Evolutionary conservation across 1,284 basidiomycete species (phyloP), one percentile per base, ranked within the genome.

Genomic region (Bondarzewia mesenterica): DNA sequence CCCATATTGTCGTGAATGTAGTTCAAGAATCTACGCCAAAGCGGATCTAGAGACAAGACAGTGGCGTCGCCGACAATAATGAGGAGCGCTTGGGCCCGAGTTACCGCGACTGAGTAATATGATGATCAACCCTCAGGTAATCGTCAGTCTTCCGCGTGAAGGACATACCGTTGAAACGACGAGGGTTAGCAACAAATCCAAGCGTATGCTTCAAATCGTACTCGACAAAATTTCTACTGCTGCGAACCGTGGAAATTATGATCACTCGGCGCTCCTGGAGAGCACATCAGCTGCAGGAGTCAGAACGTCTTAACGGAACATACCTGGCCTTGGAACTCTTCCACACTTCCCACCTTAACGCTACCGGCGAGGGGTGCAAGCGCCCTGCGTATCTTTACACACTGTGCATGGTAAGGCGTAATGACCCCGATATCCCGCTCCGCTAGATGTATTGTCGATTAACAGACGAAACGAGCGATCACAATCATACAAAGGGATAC

Each of bases 301-400:
- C 22, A 7, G 35, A 47, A 40, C n/a, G 35, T 29, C 14, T 18
- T 27, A n/a, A 4, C 14, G 1, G 20, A 26, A 22, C 66, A 32
- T 49, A 78, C 79, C 63, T 81, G 78, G 6, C 80, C 81, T 59
- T 84, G 80, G 61, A 82, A 84, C 50, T 80, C 76, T 59, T 84
- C 80, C 1, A 81, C 78, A 47, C 72, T 78, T 15, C 78, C 80
- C n/a, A 82, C 75, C 49, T 77, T 81, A 51, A 80, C 67, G 4
- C 63, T 70, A 46, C 57, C 66, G 58, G 40, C 50, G 44, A 54
- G 63, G 56, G 48, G 20, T 38, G 51, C 39, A 46, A 60, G 41
- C 65, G 58, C 29, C 59, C 53, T 41, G 35, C 62, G 53, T 38
- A 82, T 76, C 58, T 80, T 80, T 50, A 66, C 64, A 35, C 72